phyloP scores from a whole-genome alignment of 768 basidiomycete species.

The Leucocoprinus leucothites region DNA sequence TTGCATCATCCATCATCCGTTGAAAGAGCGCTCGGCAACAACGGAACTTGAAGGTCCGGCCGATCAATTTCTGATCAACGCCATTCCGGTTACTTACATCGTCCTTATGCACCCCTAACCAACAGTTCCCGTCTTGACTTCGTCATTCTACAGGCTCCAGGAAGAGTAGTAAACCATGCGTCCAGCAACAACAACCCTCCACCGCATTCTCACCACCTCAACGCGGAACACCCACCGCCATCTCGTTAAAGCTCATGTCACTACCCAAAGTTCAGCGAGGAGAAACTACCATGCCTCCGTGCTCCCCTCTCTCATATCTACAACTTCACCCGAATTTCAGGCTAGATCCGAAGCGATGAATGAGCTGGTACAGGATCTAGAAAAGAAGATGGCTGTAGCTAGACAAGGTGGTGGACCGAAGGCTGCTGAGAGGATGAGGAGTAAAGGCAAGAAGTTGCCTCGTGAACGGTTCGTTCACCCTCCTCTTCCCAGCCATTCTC shows the following conservation, averaged over 20 bases:
- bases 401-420: constrained; percentile 74
- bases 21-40: neutral
- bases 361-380: constrained; percentile 59
- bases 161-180: constrained; percentile 15
- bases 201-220: neutral
- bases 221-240: no score
- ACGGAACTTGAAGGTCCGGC: constrained; percentile 27
- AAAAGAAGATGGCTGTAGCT: constrained; percentile 53
- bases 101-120: neutral
- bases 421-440: constrained; percentile 70
- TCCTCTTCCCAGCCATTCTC: neutral
- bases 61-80: constrained; percentile 20
- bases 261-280: neutral
- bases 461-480: constrained; percentile 61
- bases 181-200: neutral
- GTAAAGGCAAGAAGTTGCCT: constrained; percentile 79
- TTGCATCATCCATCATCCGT: no score
- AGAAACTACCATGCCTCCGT: constrained; percentile 64
- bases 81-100: neutral
- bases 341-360: constrained; percentile 70
- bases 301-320: constrained; percentile 69
- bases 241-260: neutral
- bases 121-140: neutral
- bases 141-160: neutral
- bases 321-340: constrained; percentile 67